These are phyloP conservation scores for Nothophoma quercina DNA, from an alignment of 2,329 filamentous ascomycete genomes.

Conservation along the genomic window DNA sequence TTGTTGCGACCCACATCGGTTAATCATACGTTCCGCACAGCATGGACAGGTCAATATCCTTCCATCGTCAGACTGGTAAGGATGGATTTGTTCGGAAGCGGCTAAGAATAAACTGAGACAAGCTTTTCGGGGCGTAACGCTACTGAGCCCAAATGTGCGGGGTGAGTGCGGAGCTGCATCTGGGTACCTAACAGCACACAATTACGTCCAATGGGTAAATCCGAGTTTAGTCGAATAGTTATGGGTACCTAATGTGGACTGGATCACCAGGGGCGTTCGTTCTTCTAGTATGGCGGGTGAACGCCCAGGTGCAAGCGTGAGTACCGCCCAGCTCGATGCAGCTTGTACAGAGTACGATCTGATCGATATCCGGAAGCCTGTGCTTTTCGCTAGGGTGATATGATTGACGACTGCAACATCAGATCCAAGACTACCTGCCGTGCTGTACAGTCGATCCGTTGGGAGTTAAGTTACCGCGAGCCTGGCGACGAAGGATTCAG, in stretches of 20 bases:
- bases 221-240: background rate
- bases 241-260: background rate
- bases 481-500: no score
- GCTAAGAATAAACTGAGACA: background rate
- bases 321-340: background rate
- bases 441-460: background rate
- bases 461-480: no score
- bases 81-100: background rate
- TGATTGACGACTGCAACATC: background rate
- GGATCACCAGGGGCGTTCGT: background rate
- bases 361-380: background rate
- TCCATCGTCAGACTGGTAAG: background rate
- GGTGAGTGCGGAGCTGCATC: slow-evolving; percentile 4
- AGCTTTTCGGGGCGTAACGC: slow-evolving; percentile 3
- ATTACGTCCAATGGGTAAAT: background rate
- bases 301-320: background rate
- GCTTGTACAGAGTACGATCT: background rate
- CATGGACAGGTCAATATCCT: no score
- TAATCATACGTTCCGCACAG: no score
- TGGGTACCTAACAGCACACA: background rate
- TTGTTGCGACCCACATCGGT: no score
- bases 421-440: background rate
- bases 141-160: slow-evolving; percentile 1
- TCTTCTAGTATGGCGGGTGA: background rate
- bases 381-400: background rate